Evolutionary conservation across 306 rosid genomes (phyloP).

Genomic region (Neltuma alba): DNA sequence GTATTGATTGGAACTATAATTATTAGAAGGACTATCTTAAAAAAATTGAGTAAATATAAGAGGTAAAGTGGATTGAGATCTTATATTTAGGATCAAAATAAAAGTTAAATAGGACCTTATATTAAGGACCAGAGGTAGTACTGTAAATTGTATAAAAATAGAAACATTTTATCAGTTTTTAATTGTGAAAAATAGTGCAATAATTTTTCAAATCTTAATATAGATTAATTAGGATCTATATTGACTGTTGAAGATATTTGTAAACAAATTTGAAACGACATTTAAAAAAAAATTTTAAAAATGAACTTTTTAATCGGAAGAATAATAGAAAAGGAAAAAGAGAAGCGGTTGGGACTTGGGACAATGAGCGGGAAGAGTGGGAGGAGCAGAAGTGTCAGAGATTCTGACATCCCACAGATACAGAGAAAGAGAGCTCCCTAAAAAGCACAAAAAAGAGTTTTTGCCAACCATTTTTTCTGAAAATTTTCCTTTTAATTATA

Average conservation of each 20-base stretch:
- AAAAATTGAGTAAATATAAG: too few relatives aligned
- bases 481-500: too few relatives aligned
- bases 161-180: background rate
- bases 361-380: slow-evolving; percentile 6
- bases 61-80: too few relatives aligned
- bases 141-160: background rate
- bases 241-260: too few relatives aligned
- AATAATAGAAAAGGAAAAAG: slow-evolving; percentile 16
- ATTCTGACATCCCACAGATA: slow-evolving; percentile 29
- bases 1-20: too few relatives aligned
- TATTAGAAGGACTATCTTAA: too few relatives aligned
- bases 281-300: background rate
- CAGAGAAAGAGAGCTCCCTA: background rate
- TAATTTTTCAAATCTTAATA: background rate
- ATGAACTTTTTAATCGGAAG: slow-evolving; percentile 15
- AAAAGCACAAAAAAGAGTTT: slow-evolving; percentile 8
- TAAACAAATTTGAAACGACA: too few relatives aligned
- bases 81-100: too few relatives aligned
- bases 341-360: background rate
- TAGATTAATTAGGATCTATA: background rate
- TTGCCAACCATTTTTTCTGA: too few relatives aligned
- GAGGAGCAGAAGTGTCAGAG: slow-evolving; percentile 32
- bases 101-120: too few relatives aligned
- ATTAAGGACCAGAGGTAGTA: too few relatives aligned
- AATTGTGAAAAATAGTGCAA: background rate